Conservation (phyloP, 1,284 basidiomycete species). For the Trichosporon coremiiforme region DNA sequence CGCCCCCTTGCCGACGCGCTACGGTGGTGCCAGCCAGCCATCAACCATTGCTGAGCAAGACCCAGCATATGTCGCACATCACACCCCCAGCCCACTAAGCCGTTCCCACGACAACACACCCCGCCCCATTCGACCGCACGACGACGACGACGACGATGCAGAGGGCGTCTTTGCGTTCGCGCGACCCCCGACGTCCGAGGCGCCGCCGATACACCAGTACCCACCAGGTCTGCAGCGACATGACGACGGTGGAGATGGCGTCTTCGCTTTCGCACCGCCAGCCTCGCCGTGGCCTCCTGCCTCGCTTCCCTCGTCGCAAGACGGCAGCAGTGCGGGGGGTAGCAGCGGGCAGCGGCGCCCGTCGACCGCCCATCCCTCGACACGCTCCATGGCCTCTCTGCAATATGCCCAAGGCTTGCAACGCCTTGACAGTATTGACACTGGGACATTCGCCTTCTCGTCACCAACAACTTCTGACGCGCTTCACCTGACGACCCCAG, state of each 20-base stretch:
- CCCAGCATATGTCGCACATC: neutral
- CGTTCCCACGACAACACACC: neutral
- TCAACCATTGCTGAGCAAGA: neutral
- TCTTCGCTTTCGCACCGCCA: neutral
- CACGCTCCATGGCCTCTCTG: neutral
- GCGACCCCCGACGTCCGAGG: neutral
- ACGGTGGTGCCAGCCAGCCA: neutral
- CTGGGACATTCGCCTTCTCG: neutral
- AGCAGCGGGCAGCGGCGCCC: neutral
- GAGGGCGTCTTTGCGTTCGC: constrained; percentile 4
- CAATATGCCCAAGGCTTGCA: neutral
- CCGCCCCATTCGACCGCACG: neutral
- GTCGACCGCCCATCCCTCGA: neutral
- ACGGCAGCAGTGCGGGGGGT: neutral
- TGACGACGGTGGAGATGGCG: neutral
- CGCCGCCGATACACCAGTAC: constrained; percentile 2
- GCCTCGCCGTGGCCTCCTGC: neutral
- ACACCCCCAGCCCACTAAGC: constrained; percentile 4
- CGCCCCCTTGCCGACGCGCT: neutral
- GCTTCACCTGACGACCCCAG: neutral
- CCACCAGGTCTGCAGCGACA: neutral
- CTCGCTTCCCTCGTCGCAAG: neutral
- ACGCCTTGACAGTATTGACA: neutral
- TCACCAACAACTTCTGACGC: neutral
- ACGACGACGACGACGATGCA: neutral